Base-by-base conservation (phyloP, 2,329 filamentous ascomycete species). In the Claviceps citrina region DNA sequence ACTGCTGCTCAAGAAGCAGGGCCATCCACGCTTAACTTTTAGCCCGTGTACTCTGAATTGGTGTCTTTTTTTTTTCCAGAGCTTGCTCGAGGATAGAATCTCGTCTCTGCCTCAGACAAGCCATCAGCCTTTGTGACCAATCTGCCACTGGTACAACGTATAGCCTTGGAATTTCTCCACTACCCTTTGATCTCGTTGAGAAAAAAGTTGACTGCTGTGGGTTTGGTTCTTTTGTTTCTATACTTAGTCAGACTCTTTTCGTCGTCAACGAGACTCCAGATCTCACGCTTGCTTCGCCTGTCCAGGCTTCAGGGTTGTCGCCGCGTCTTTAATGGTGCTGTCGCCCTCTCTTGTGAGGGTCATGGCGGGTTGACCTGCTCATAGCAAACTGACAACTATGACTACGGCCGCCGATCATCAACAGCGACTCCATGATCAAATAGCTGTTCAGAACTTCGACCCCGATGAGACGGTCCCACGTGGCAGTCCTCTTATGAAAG, bases 401-500 rank as follows among this genome's bases (percentile, higher is more conserved):
- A 61, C 54, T 55, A 61, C 60, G 51, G 55, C 56, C 48, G 54
- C 59, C 44, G 51, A 50, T 46, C 53, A 56, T 42, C 52, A 53
- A 49, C 47, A 52, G 44, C 51, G 55, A 49, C 56, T 31, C 56
- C 51, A 49, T 45, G 42, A 47, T 40, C 49, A 47, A 44, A 36
- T 44, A 43, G 43, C 46, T 44, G 51, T 44, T 54, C 61, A 64
- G 39, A 54, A 57, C 39, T 67, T 62, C 51, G 62, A 67, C 46
- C 56, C 63, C 47, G 63, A 68, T 60, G 65, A 65, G 46, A 59
- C 59, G 44, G 47, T 59, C 30, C 55, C 58, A 36, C 56, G 50
- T 47, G 58, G 59, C 47, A 67, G 63, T 46, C 65, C 65, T 42
- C 56, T 53, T 44, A 59, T 59, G 56, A 52, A 49, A 46, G 51